Percentiles rank a stretch among this genome's conserved stretches.
Evolutionary conservation across 2,329 filamentous ascomycete genomes (phyloP).

Genomic region (Verticillium tricorpus): DNA sequence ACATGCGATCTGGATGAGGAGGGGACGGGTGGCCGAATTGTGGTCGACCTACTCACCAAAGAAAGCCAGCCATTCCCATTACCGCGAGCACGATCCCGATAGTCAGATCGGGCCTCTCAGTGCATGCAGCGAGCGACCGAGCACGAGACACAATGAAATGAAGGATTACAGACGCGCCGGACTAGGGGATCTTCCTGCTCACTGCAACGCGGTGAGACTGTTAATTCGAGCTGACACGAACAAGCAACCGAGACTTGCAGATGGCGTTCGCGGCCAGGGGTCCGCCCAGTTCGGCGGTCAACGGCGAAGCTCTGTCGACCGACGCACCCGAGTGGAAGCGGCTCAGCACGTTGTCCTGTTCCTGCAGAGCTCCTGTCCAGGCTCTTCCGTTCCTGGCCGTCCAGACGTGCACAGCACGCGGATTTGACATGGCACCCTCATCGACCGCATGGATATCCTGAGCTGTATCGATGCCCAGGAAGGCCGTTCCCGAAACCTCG

Average conservation of each 20-base stretch:
- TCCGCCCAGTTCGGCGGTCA: not conserved
- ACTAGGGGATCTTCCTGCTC: not conserved
- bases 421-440: not conserved
- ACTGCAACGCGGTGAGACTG: not conserved
- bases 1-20: not conserved
- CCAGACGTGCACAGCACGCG: no score
- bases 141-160: not conserved
- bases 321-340: not conserved
- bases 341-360: not conserved
- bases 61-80: not conserved
- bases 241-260: not conserved
- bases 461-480: not conserved
- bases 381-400: not conserved
- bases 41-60: not conserved
- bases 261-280: not conserved
- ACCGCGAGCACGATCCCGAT: not conserved
- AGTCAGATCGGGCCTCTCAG: not conserved
- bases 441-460: not conserved
- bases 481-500: not conserved
- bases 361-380: not conserved
- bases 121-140: not conserved
- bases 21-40: not conserved
- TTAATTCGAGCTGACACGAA: not conserved
- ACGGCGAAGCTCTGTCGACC: not conserved
- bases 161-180: not conserved